Conservation (phyloP, 2,329 filamentous ascomycete species). For the Scortechinia acanthostroma region DNA sequence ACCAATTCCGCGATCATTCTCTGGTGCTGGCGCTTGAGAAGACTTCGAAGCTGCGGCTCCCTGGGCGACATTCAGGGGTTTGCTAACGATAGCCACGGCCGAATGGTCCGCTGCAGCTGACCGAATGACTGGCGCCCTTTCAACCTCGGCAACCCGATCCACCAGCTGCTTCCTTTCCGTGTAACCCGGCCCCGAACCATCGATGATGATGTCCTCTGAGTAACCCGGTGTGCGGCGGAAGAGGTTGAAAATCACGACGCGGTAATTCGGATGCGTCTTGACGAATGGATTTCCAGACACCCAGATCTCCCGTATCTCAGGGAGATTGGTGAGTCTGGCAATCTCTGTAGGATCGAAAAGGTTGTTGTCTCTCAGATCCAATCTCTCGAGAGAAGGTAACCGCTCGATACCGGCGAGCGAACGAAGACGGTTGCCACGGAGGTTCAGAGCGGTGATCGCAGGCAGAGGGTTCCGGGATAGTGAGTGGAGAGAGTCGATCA, state of each 20-base stretch:
- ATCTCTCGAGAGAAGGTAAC: conserved; percentile 76
- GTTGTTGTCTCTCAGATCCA: conserved; percentile 86
- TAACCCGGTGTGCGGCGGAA: conserved; percentile 87
- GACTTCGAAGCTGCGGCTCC: too few relatives aligned
- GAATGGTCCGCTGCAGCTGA: conserved; percentile 51
- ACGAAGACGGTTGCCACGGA: conserved; percentile 78
- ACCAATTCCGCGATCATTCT: background rate
- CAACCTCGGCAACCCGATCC: conserved; percentile 71
- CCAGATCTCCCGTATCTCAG: conserved; percentile 87
- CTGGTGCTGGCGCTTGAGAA: background rate
- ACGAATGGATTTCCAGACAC: conserved; percentile 88
- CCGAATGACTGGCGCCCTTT: conserved; percentile 72
- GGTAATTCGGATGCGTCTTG: conserved; percentile 77
- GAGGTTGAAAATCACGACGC: conserved; percentile 88
- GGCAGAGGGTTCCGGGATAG: conserved; percentile 79
- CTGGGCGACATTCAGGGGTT: conserved; percentile 41
- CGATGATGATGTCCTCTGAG: conserved; percentile 82
- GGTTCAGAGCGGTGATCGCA: conserved; percentile 85
- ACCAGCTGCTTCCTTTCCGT: conserved; percentile 77
- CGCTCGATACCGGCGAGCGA: conserved; percentile 87
- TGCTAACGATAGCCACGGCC: conserved; percentile 47
- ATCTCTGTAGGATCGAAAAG: conserved; percentile 86
- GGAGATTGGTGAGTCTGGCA: conserved; percentile 80
- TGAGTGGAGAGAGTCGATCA: conserved; percentile 91
- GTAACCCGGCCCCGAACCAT: conserved; percentile 76